A percentile compares a stretch with the other conserved stretches of the same genome.
phyloP scores from a whole-genome alignment of 2,329 filamentous ascomycete genomes.

The Xylariales sp. region DNA sequence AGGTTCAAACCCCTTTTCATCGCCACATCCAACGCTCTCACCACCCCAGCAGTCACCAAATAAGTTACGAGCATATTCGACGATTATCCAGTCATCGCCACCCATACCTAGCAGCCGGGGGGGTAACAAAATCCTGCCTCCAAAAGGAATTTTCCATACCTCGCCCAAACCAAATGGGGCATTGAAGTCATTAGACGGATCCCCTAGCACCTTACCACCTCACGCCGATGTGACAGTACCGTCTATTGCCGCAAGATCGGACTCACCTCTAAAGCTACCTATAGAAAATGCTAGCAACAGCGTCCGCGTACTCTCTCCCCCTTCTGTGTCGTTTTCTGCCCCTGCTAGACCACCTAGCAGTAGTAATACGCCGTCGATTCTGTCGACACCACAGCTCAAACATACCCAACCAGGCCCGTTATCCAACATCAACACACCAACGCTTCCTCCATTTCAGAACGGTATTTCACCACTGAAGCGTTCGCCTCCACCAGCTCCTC shows the following conservation, averaged over 20 bases:
- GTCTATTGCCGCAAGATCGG: slow-evolving; percentile 16
- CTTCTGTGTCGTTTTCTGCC: slow-evolving; percentile 16
- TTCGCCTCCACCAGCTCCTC: slow-evolving; percentile 36
- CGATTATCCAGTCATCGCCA: slow-evolving; percentile 27
- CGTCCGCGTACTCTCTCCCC: slow-evolving; percentile 18
- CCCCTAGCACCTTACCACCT: slow-evolving; percentile 16
- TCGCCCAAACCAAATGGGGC: slow-evolving; percentile 19
- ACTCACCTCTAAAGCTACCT: slow-evolving; percentile 22
- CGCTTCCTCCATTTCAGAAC: slow-evolving; percentile 37
- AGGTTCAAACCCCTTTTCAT: slow-evolving; percentile 35
- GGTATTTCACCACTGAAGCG: slow-evolving; percentile 50
- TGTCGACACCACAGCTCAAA: slow-evolving; percentile 29
- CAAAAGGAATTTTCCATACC: slow-evolving; percentile 25
- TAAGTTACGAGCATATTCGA: slow-evolving; percentile 33
- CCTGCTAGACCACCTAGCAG: slow-evolving; percentile 17
- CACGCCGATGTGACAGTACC: slow-evolving; percentile 14
- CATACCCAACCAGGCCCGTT: slow-evolving; percentile 17
- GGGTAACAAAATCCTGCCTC: slow-evolving; percentile 18
- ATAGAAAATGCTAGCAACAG: slow-evolving; percentile 16
- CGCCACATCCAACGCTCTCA: slow-evolving; percentile 35
- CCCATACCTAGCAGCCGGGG: slow-evolving; percentile 10
- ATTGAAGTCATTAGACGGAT: slow-evolving; percentile 7
- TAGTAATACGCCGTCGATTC: slow-evolving; percentile 11
- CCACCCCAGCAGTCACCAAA: slow-evolving; percentile 36
- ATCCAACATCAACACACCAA: slow-evolving; percentile 28